Evolutionary conservation across 306 rosid species (phyloP).

Genomic region (Inga leiocalycina): DNA sequence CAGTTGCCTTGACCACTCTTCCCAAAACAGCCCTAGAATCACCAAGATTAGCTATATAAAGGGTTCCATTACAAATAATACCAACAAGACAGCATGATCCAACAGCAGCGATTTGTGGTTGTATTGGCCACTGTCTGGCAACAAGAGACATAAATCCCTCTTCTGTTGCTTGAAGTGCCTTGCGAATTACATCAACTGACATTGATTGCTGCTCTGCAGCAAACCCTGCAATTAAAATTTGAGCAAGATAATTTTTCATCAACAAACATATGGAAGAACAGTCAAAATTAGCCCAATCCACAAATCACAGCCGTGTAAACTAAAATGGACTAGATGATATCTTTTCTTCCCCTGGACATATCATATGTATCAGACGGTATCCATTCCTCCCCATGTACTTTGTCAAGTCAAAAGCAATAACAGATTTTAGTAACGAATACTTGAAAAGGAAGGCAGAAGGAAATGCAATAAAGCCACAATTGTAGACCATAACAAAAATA

Average conservation of each 20-base stretch:
- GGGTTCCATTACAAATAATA: conserved; percentile 61
- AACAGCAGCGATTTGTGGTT: conserved; percentile 77
- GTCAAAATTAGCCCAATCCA: not conserved
- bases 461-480: not conserved
- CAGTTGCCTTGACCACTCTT: conserved; percentile 63
- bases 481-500: not conserved
- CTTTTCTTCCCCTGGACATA: not conserved
- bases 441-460: not conserved
- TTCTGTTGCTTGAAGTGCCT: conserved; percentile 78
- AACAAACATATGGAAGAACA: not conserved
- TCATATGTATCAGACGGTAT: not conserved
- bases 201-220: conserved; percentile 63
- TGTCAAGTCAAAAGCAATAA: not conserved
- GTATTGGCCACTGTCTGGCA: conserved; percentile 61
- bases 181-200: conserved; percentile 70
- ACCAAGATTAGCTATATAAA: conserved; percentile 67
- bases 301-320: not conserved
- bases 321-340: not conserved
- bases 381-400: not conserved
- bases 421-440: not conserved
- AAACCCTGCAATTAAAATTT: conserved; percentile 49
- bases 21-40: conserved; percentile 84
- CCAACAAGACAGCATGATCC: conserved; percentile 81
- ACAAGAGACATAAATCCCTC: conserved; percentile 71
- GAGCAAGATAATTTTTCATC: not conserved